A percentile compares a stretch with the other conserved stretches of the same genome.
Evolutionary conservation across 805 yeast genomes (phyloP).

Genomic region (Spathaspora sp.): DNA sequence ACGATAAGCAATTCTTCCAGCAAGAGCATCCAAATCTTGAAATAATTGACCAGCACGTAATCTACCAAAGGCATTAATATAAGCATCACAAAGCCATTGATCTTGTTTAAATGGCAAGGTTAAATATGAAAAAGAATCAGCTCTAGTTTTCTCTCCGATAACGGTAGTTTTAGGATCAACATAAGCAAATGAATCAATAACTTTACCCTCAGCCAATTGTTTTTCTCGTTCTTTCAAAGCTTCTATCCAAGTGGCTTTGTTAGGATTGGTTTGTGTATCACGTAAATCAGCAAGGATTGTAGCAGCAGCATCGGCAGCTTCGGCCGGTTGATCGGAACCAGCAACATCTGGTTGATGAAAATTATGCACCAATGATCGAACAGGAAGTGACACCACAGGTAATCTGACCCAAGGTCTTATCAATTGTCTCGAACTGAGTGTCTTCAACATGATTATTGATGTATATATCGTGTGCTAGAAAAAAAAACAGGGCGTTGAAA

Average conservation of each 20-base stretch:
- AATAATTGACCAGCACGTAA: slow-evolving; percentile 88
- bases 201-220: slow-evolving; percentile 69
- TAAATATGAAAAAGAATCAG: slow-evolving; percentile 70
- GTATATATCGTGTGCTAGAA: background rate
- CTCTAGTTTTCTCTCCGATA: slow-evolving; percentile 68
- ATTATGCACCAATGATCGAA: slow-evolving; percentile 7
- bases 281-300: slow-evolving; percentile 59
- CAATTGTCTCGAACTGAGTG: background rate
- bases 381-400: background rate
- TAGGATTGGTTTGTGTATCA: slow-evolving; percentile 44
- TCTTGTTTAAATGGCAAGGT: slow-evolving; percentile 83
- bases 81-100: slow-evolving; percentile 76
- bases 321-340: slow-evolving; percentile 49
- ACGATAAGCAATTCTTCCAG: slow-evolving; percentile 89
- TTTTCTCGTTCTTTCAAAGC: slow-evolving; percentile 73
- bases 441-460: background rate
- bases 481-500: too few relatives aligned
- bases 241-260: slow-evolving; percentile 77
- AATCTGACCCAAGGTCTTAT: background rate
- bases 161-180: slow-evolving; percentile 68
- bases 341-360: slow-evolving; percentile 32
- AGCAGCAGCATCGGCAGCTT: slow-evolving; percentile 74
- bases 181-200: slow-evolving; percentile 67
- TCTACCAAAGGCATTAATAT: slow-evolving; percentile 88
- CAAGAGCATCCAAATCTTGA: slow-evolving; percentile 90